Base-by-base conservation (phyloP, 192 early-diverging fungal genomes). In the Mortierella alpina region DNA sequence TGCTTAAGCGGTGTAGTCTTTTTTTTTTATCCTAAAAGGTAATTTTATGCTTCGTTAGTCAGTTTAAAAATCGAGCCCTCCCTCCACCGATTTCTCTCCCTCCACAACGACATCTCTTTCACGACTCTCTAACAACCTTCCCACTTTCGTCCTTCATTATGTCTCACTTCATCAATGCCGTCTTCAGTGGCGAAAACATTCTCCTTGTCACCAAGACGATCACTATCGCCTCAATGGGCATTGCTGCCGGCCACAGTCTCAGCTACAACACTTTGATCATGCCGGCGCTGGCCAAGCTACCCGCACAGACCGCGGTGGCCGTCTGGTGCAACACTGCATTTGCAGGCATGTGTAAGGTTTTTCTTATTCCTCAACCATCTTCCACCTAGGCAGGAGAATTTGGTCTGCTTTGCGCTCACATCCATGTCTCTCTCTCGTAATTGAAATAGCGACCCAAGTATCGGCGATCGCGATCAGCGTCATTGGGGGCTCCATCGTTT, bases 251-350 rank as follows among this genome's bases (percentile, higher is more conserved):
- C 6, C 10, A 18, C 4, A 55, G 39, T 7, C 15, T 73, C 11
- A 23, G 51, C n/a, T 64, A 64, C 53, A 73, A 65, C 41, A 56
- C 55, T 46, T 50, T 64, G 48, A 73, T 73, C 56, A 64, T 73
- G 55, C 71, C 71, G 0, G 20, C 62, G 5, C 45, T 73, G 20
- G 39, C 48, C 40, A 73, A 64, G 11, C 22, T 73, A 12, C 18
- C 71, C 2, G 42, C 63, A 7, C 13, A 45, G 31, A 52, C 17
- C 13, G 63, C 63, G 3, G 22, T 65, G 12, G 8, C 42, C n/a
- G 47, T 73, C 14, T 66, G 54, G 63, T 51, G 41, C 5, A 63
- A 59, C 39, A 65, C 45, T n/a, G 62, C 62, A 14, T 20, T 57
- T 15, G 22, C 45, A 4, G 71, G 55, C 8, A 64, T 66, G 63